Evolutionary conservation across 768 basidiomycete genomes (phyloP).

Genomic region (Rhodotorula sphaerocarpa): DNA sequence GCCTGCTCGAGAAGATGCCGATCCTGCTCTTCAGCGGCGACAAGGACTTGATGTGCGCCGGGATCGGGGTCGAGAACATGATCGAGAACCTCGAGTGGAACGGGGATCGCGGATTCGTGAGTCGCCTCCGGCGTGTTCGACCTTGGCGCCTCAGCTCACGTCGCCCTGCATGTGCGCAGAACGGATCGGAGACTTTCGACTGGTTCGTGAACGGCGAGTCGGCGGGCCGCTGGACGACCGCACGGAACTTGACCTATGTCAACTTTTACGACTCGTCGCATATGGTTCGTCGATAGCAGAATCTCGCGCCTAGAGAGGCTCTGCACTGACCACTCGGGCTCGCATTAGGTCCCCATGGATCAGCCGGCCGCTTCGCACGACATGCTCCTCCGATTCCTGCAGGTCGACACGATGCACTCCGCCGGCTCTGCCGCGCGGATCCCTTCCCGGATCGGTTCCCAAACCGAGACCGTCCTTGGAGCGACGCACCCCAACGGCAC

Average conservation of each 20-base stretch:
- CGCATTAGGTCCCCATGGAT: slow-evolving; percentile 53
- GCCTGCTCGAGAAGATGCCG: slow-evolving; percentile 55
- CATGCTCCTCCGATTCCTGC: slow-evolving; percentile 98
- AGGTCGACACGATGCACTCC: slow-evolving; percentile 73
- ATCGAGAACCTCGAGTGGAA: slow-evolving; percentile 81
- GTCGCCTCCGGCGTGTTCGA: not conserved
- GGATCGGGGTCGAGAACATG: slow-evolving; percentile 77
- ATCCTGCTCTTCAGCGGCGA: slow-evolving; percentile 87
- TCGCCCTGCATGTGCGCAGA: not conserved
- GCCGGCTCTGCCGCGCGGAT: slow-evolving; percentile 70
- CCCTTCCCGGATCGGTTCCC: slow-evolving; percentile 67
- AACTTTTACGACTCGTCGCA: slow-evolving; percentile 92
- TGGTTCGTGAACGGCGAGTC: slow-evolving; percentile 59
- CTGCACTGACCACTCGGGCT: not conserved
- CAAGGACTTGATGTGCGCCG: slow-evolving; percentile 93
- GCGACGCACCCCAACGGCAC: slow-evolving; percentile 37
- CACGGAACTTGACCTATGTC: slow-evolving; percentile 83
- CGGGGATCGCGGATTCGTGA: slow-evolving; percentile 68
- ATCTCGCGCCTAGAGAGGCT: too few species aligned
- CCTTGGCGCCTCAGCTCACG: not conserved
- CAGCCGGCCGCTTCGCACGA: slow-evolving; percentile 81
- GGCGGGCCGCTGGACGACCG: slow-evolving; percentile 84
- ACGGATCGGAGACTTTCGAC: slow-evolving; percentile 42
- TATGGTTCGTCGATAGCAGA: slow-evolving; percentile 55
- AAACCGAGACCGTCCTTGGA: slow-evolving; percentile 48